Evolutionary conservation across 2,329 filamentous ascomycete species (phyloP), one percentile per base, ranked within the genome.

Genomic region (Fusarium nematophilum): DNA sequence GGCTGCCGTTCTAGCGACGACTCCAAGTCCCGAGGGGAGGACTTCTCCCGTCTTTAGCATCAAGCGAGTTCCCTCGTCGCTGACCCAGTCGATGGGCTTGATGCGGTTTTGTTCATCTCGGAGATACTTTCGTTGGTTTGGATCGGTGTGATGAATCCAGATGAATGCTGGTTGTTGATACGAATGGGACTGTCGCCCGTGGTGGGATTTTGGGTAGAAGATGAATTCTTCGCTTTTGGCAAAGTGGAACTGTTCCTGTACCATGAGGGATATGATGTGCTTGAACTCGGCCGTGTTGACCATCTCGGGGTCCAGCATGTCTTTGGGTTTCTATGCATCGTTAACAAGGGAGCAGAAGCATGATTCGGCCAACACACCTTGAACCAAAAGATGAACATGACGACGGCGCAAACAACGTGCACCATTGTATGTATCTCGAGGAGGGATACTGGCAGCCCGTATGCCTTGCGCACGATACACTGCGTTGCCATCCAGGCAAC

Each of bases 221-320:
- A 55, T 55, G 11, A 49, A 45, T 29, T 55, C 52, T 13, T 49
- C 45, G 26, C 52, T 55, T 8, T 17, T 45, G 11, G 44, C 25
- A n/a, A 27, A 26, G 26, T 55, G 52, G 26, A 55, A 55, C 26
- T 52, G 47, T 11, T 52, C 45, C 10, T 57, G 53, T 4, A 52
- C 53, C n/a, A 42, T 40, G 7, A 51, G 46, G 2, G 53, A 46
- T 11, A 57, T 47, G 9, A 52, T 21, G 8, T 49, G 30, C 15
- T 37, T 34, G 25, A 55, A 55, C 7, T 17, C 8, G 10, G 52
- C 33, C 5, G 45, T 13, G 11, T 55, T 26, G 27, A 55, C 45
- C 11, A 6, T 34, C 40, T 46, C 50, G 5, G 53, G 46, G 27
- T 56, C 46, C 2, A 40, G 44, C 5, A 56, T 29, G 9, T 56